Base-by-base conservation (phyloP, 345 rosid genomes). In the Euphorbia tirucalli region DNA sequence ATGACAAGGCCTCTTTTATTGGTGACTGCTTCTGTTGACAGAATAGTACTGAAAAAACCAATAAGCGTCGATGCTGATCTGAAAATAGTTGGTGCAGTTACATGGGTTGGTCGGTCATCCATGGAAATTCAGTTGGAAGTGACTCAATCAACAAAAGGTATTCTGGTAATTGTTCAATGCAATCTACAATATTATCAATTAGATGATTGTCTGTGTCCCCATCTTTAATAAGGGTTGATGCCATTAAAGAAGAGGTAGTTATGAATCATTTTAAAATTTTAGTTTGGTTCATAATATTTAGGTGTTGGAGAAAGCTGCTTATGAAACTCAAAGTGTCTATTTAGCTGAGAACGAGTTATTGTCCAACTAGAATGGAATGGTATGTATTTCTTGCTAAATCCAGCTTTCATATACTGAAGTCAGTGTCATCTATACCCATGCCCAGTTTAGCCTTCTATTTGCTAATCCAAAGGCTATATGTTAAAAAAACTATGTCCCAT, bases 1-100 rank as follows among this genome's bases (percentile, higher is more conserved):
- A 71, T 72, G 24, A 85, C 91, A 22, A 88, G 84, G 79, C 82
- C 92, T 37, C 76, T 93, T 70, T 70, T 88, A 14, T 79, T 91
- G 83, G 98, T 93, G 77, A 93, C 96, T 75, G 98, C 97, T 81
- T 87, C 98, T 65, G 98, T 91, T 55, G 97, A 93, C 75, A 86
- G 83, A 80, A 87, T 93, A 65, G 85, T 85, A 30, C 82, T 91
- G 67, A 91, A 83, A 74, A 88, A 80, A 71, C 86, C 98, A 9
- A 86, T 93, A 58, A 76, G 16, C 61, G 82, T 91, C 18, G 90
- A 87, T 79, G 61, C 71, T 25, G 90, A 91, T 71, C 72, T 91
- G 39, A 77, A 76, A 79, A 86, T 91, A 43, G 83, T 69, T 15
- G 96, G 93, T 16, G 91, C 93, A 62, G 97, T 93, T 71, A 89